A percentile compares a stretch with the other conserved stretches of the same genome.
Conservation (phyloP, 2,329 filamentous ascomycete species). For the Diplodia mutila region DNA sequence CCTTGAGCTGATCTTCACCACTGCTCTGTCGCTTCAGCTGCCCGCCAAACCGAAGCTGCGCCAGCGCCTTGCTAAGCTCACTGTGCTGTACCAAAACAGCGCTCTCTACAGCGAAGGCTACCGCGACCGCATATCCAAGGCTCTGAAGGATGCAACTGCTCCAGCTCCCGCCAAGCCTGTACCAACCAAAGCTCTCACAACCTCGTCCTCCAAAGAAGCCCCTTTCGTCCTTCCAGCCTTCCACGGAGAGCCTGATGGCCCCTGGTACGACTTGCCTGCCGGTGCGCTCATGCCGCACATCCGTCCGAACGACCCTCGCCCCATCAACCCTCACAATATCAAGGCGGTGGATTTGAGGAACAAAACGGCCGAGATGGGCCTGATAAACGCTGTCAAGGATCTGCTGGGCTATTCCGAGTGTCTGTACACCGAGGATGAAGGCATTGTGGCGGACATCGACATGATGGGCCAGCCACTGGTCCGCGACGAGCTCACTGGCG, state of each 20-base stretch:
- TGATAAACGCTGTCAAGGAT: conserved; percentile 69
- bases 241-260: conserved; percentile 73
- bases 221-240: conserved; percentile 74
- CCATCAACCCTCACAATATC: conserved; percentile 72
- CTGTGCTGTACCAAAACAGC: conserved; percentile 72
- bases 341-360: conserved; percentile 71
- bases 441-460: conserved; percentile 66
- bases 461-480: conserved; percentile 72
- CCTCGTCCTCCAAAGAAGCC: conserved; percentile 53
- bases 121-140: conserved; percentile 62
- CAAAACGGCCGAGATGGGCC: conserved; percentile 68
- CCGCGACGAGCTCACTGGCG: conserved; percentile 67
- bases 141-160: conserved; percentile 52
- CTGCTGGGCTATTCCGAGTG: conserved; percentile 71
- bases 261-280: conserved; percentile 82
- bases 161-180: conserved; percentile 26
- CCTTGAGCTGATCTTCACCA: conserved; percentile 65
- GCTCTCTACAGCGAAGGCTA: conserved; percentile 62
- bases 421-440: conserved; percentile 63
- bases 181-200: conserved; percentile 37
- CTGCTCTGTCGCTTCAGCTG: conserved; percentile 58
- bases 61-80: conserved; percentile 64
- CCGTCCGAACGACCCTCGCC: conserved; percentile 72
- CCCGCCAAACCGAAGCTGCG: conserved; percentile 67
- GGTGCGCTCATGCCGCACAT: conserved; percentile 80